Conservation (phyloP, 306 rosid genomes). For the Macrotyloma uniflorum region DNA sequence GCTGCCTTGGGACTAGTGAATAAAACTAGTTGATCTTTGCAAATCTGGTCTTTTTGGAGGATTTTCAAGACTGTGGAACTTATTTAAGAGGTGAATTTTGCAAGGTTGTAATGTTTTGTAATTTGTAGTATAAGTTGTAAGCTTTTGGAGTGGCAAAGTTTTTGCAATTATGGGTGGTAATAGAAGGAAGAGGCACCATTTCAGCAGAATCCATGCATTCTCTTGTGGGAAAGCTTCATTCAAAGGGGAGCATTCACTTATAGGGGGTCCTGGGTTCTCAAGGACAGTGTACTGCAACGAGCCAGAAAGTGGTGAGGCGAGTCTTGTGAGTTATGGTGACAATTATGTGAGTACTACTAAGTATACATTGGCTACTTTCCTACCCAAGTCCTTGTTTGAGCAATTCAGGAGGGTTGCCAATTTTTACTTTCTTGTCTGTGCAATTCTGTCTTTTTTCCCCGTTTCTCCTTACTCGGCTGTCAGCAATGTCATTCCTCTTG, state of each 20-base stretch:
- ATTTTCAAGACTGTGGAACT: background rate
- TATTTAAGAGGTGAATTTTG: background rate
- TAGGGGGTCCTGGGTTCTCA: conserved; percentile 94
- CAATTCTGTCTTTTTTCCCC: conserved; percentile 68
- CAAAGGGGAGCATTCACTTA: conserved; percentile 65
- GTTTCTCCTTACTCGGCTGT: conserved; percentile 80
- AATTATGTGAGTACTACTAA: conserved; percentile 86
- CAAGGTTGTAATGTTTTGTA: background rate
- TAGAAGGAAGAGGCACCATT: conserved; percentile 62
- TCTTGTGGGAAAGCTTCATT: conserved; percentile 70
- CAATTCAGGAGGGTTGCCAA: conserved; percentile 94
- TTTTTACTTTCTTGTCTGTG: conserved; percentile 80
- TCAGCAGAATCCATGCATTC: conserved; percentile 78
- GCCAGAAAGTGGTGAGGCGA: conserved; percentile 50
- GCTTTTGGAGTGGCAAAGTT: conserved; percentile 3
- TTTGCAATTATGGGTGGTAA: conserved; percentile 34
- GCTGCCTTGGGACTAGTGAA: background rate
- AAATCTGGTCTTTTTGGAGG: conserved; percentile 8
- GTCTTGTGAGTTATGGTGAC: conserved; percentile 47
- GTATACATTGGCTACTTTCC: conserved; percentile 69
- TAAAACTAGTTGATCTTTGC: background rate
- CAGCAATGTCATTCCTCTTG: conserved; percentile 81
- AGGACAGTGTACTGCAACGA: conserved; percentile 73
- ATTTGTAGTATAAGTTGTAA: background rate
- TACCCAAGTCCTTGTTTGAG: conserved; percentile 88